Conservation (phyloP, 169 alveolate species). For the Eimeria zaria region DNA sequence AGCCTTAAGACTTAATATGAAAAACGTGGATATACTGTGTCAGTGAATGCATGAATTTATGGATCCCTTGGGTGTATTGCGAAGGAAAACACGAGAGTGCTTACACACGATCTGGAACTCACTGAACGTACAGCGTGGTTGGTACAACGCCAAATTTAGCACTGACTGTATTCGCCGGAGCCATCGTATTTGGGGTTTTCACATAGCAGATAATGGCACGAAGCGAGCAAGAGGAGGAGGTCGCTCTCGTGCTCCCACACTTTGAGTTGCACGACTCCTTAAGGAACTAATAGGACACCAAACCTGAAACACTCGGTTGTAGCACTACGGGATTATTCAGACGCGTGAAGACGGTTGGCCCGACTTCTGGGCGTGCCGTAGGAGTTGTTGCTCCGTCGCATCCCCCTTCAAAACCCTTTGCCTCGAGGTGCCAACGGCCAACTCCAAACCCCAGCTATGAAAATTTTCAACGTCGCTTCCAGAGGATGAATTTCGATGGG, state of each 20-base stretch:
- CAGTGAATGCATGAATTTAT: too few species aligned
- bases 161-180: background rate
- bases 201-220: background rate
- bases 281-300: too few species aligned
- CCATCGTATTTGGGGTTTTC: background rate
- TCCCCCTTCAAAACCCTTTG: background rate
- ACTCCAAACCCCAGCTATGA: background rate
- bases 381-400: too few species aligned
- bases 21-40: too few species aligned
- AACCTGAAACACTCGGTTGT: too few species aligned
- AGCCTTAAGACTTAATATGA: too few species aligned
- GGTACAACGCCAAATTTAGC: too few species aligned
- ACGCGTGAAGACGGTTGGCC: too few species aligned
- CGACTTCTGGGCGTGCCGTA: too few species aligned
- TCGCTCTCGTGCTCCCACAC: background rate
- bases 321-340: too few species aligned
- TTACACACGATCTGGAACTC: background rate
- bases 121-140: background rate
- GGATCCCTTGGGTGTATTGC: background rate
- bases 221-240: background rate
- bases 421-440: background rate
- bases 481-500: too few species aligned
- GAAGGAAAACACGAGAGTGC: background rate
- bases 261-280: background rate
- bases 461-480: background rate